Percentiles rank a stretch among this genome's conserved stretches.
Conservation (phyloP, 2,329 filamentous ascomycete genomes). For the Clonostachys rosea region DNA sequence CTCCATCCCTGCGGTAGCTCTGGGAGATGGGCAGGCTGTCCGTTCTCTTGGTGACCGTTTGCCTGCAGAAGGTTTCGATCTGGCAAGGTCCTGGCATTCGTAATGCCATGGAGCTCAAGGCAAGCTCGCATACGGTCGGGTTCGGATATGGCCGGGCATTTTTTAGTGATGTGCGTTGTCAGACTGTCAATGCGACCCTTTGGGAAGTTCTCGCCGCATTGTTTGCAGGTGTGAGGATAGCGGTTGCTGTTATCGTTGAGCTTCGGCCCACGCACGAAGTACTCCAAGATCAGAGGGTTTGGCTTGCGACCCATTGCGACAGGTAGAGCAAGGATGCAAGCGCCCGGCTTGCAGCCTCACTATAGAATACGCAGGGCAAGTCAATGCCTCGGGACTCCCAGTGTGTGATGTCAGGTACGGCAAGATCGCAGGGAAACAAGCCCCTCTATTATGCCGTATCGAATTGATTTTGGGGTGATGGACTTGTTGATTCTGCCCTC, state of each 20-base stretch:
- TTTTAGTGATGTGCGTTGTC: constrained; percentile 77
- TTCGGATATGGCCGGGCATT: constrained; percentile 74
- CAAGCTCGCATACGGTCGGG: constrained; percentile 72
- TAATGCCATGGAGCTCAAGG: constrained; percentile 67
- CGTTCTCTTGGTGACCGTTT: constrained; percentile 19
- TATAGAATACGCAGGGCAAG: constrained; percentile 3
- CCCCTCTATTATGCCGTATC: background rate
- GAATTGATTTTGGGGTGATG: background rate
- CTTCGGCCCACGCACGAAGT: constrained; percentile 83
- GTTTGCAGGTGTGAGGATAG: constrained; percentile 86
- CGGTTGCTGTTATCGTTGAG: constrained; percentile 86
- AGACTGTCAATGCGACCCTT: constrained; percentile 85
- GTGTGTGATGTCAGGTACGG: background rate
- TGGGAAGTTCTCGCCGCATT: constrained; percentile 83
- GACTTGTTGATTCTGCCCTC: constrained; percentile 25
- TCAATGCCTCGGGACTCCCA: background rate
- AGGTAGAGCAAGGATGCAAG: constrained; percentile 12
- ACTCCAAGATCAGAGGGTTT: constrained; percentile 80
- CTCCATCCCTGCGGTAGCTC: constrained; percentile 62
- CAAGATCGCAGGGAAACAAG: background rate
- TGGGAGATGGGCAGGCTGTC: constrained; percentile 11
- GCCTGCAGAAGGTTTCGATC: constrained; percentile 12
- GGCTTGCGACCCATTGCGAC: constrained; percentile 73
- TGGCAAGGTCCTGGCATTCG: constrained; percentile 32
- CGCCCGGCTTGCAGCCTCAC: constrained; percentile 15